Evolutionary conservation across 2,329 filamentous ascomycete genomes (phyloP), one percentile per base, ranked within the genome.

Genomic region (Nothopassalora personata): DNA sequence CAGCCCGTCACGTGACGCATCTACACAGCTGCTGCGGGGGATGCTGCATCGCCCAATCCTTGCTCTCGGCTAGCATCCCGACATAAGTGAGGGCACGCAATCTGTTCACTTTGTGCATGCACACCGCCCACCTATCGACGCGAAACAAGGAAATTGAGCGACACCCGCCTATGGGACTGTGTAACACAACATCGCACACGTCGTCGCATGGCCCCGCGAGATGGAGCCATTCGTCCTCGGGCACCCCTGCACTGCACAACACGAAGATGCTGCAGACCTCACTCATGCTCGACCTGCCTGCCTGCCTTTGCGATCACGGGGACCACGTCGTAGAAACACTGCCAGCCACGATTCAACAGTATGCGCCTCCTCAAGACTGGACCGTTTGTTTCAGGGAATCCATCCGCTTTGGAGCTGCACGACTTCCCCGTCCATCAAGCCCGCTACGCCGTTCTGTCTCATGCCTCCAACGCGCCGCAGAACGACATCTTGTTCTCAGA

Each of bases 341-440:
- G 49, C 30, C 30, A 30, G 49, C 49, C 30, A 19, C 3, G n/a
- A 11, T 31, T 34, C 23, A 30, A 51, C 28, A 15, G 23, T 23
- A 59, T 59, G 57, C 51, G 57, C 15, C 53, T 59, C 9, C 31
- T 59, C 19, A 55, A 53, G 19, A 52, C 53, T 15, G 57, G 57
- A 2, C 53, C 57, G n/a, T 59, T 46, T 39, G 53, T 56, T 10
- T 53, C 57, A 18, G 53, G 57, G 30, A 11, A 58, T 19, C 39
- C 45, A 10, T 3, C 50, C 8, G 50, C 51, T 27, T 33, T 58
- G 13, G 50, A 58, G 19, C 45, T 58, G 8, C 56, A 58, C 28
- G 56, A 58, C 39, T 50, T 54, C 36, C 45, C 51, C 19, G 51
- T 31, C 30, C 18, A 27, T 13, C 36, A 39, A 28, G 56, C 33